Evolutionary conservation across 2,329 filamentous ascomycete species (phyloP).

Genomic region (Thelonectria discophora): DNA sequence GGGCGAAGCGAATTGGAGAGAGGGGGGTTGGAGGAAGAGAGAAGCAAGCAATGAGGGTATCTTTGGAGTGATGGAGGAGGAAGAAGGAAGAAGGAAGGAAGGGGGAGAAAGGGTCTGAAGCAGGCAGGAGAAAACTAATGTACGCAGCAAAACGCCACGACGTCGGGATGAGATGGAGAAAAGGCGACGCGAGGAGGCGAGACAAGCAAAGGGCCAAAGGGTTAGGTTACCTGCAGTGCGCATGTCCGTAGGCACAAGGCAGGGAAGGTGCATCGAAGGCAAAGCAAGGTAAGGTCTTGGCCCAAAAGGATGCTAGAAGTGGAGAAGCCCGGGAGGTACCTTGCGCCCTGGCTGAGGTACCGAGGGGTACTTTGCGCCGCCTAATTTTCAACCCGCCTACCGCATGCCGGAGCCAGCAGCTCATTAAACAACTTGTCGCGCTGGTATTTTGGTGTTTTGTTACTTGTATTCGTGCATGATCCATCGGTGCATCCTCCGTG

Average conservation of each 20-base stretch:
- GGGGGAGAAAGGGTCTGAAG: neutral
- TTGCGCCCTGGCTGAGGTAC: too few relatives aligned
- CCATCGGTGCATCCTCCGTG: too few relatives aligned
- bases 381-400: too few relatives aligned
- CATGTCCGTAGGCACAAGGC: constrained; percentile 1
- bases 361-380: too few relatives aligned
- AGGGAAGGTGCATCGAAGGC: constrained; percentile 18
- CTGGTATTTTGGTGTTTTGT: too few relatives aligned
- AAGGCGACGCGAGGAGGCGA: constrained; percentile 15
- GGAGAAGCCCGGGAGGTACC: too few relatives aligned
- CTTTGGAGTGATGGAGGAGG: constrained; percentile 17
- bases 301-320: too few relatives aligned
- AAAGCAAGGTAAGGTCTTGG: neutral
- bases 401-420: too few relatives aligned
- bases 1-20: constrained; percentile 19
- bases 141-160: constrained; percentile 5
- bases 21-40: constrained; percentile 1
- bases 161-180: constrained; percentile 1
- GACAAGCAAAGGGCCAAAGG: constrained; percentile 7
- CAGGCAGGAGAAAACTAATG: constrained; percentile 17
- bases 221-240: neutral
- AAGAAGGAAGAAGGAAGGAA: constrained; percentile 7
- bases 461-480: too few relatives aligned
- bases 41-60: constrained; percentile 13
- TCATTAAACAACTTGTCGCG: too few relatives aligned